Conservation (phyloP, 2,329 filamentous ascomycete genomes). For the Ophiostoma sp. region DNA sequence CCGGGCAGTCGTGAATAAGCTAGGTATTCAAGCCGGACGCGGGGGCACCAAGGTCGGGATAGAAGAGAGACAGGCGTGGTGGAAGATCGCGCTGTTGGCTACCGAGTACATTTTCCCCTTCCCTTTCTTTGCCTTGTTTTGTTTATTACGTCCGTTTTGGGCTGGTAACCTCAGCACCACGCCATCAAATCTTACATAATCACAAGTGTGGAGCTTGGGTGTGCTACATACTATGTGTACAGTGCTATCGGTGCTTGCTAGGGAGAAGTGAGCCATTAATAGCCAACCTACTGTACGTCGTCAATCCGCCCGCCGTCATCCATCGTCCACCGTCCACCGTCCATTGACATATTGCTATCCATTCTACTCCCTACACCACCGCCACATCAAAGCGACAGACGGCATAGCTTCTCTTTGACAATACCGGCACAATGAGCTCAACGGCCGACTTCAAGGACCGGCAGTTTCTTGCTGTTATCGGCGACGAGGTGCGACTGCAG, state of each 20-base stretch:
- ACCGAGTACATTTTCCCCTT: too few relatives aligned
- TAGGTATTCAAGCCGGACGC: neutral
- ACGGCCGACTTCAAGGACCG: conserved; percentile 67
- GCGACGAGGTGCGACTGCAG: conserved; percentile 67
- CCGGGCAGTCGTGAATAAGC: neutral
- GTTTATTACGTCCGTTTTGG: conserved; percentile 4
- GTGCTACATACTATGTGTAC: neutral
- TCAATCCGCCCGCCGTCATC: neutral
- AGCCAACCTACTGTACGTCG: neutral
- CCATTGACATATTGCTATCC: neutral
- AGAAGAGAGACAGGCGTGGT: neutral
- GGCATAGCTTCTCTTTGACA: neutral
- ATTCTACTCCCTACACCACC: neutral
- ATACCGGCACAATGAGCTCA: conserved; percentile 16
- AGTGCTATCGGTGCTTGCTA: conserved; percentile 8
- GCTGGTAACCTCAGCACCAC: conserved; percentile 10
- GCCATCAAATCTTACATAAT: conserved; percentile 5
- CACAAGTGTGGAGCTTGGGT: neutral
- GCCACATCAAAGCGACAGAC: neutral
- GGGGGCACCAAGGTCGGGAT: neutral
- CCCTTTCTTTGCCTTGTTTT: conserved; percentile 12
- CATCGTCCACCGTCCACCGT: neutral
- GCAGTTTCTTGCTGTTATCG: conserved; percentile 95
- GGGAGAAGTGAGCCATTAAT: conserved; percentile 15
- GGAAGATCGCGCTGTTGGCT: conserved; percentile 3